Base-by-base conservation (phyloP, 129 eudicot genomes). In the Helianthus tuberosus region DNA sequence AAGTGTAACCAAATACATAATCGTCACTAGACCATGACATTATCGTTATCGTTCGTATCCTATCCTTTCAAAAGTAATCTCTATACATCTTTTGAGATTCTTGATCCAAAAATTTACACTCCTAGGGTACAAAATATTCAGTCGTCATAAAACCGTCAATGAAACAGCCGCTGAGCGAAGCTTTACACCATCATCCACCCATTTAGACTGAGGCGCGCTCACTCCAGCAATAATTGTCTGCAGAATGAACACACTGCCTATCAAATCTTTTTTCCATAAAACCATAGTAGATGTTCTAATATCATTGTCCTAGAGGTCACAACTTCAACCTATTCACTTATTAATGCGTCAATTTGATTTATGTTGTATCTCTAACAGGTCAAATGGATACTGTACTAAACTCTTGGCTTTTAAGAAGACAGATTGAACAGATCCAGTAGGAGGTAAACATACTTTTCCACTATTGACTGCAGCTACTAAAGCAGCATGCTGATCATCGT, bases 131-230 rank as follows among this genome's bases (percentile, higher is more conserved):
- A 20, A 46, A 51, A 64, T 25, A 5, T 44, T 25, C 8, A 53
- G 51, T 41, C 48, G 68, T 80, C 66, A 92, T 52, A 87, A 67
- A 79, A 89, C 74, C 9, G 95, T 87, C 66, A 93, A 73, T 49
- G 98, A 93, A 46, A 93, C 77, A 49, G 96, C 98, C 65, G 98
- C 98, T 44, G 96, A 89, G 5, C 98, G 98, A 79, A 93, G 96
- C 85, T 85, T 88, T 54, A 93, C 84, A 65, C 98, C 96, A 29
- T 86, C 90, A 51, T 81, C 81, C 3, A 68, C 88, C 98, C 98
- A 93, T 66, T 67, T 86, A 11, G 80, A 75, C 72, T 86, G 72
- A 0, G 98, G 96, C 2, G 92, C 96, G 59, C 85, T 82, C 47
- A 91, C 95, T 66, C 90, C 98, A 27, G 98, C 95, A 20, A 93